Evolutionary conservation across 2,329 filamentous ascomycete species (phyloP), one percentile per base, ranked within the genome.

Genomic region (Colletotrichum falcatum): DNA sequence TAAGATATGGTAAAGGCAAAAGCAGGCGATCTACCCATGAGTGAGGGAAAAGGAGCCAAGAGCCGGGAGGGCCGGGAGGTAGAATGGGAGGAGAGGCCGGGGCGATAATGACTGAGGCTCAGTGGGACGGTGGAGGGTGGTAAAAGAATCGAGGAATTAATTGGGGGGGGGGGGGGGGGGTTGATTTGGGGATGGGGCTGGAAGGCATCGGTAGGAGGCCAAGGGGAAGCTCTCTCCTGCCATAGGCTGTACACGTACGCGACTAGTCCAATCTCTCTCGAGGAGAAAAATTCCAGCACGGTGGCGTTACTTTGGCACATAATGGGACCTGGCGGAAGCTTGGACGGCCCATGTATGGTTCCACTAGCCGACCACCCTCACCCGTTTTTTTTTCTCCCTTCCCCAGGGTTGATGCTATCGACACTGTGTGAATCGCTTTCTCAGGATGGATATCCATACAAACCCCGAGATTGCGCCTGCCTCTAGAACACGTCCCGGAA

Each of bases 291-390:
- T 61, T 65, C 60, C 69, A 48, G 66, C 69, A 37, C 69, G 60
- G 65, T 72, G 71, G 71, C 68, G 67, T 68, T 72, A 72, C 71
- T 72, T 66, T 72, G 64, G 62, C 59, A 56, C 64, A 44, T 59
- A 61, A 65, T 65, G 64, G 59, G 63, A 72, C 66, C 66, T 66
- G 61, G 54, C 71, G 68, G 68, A 70, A 72, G 71, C 67, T 66
- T 68, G 55, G 68, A 72, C 71, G 71, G 71, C 63, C 68, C 67
- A 72, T 71, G 60, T 62, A 39, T 71, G 69, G 69, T 71, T 65
- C 69, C 65, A 70, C 65, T 39, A 30, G 51, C 55, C 28, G 65
- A 68, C 64, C 51, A 68, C 26, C 35, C 60, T 59, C 48, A 44
- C 58, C 37, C 39, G 65, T 51, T 53, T 62, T 42, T 42, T 2